phyloP scores from a whole-genome alignment of 148 eudicot genomes.

The Tetragonia tetragonoides region DNA sequence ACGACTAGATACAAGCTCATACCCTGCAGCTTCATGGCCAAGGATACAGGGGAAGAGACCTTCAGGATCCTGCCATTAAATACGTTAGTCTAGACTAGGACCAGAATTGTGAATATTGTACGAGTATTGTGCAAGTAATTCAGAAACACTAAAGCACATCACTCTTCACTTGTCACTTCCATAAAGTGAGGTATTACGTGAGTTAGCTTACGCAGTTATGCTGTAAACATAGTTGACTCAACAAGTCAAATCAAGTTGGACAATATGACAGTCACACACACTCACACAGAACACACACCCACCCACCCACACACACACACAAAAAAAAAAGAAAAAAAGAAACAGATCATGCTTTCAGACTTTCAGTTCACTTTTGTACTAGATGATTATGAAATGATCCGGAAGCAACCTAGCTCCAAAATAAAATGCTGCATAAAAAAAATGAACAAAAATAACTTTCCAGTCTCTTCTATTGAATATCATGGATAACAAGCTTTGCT shows the following conservation, averaged over 20 bases:
- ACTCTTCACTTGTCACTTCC: background rate
- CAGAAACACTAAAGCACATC: background rate
- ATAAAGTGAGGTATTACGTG: background rate
- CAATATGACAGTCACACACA: background rate
- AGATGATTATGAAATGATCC: too few species aligned
- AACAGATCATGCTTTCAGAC: background rate
- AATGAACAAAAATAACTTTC: too few species aligned
- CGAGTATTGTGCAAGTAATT: background rate
- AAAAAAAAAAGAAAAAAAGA: background rate
- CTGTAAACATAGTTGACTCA: too few species aligned
- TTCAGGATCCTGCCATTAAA: conserved; percentile 77
- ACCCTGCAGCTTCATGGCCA: conserved; percentile 99
- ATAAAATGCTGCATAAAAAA: too few species aligned
- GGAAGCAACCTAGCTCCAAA: too few species aligned
- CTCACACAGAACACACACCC: too few species aligned
- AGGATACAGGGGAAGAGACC: conserved; percentile 99
- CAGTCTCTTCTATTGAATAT: too few species aligned
- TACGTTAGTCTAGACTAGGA: background rate
- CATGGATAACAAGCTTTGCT: too few species aligned
- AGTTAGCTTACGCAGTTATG: background rate
- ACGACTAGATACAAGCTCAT: conserved; percentile 17
- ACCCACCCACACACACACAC: background rate
- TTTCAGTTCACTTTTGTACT: too few species aligned
- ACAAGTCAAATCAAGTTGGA: background rate
- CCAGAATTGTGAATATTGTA: background rate